Evolutionary conservation across 2,329 filamentous ascomycete species (phyloP).

Genomic region (Mycosphaerella sp.): DNA sequence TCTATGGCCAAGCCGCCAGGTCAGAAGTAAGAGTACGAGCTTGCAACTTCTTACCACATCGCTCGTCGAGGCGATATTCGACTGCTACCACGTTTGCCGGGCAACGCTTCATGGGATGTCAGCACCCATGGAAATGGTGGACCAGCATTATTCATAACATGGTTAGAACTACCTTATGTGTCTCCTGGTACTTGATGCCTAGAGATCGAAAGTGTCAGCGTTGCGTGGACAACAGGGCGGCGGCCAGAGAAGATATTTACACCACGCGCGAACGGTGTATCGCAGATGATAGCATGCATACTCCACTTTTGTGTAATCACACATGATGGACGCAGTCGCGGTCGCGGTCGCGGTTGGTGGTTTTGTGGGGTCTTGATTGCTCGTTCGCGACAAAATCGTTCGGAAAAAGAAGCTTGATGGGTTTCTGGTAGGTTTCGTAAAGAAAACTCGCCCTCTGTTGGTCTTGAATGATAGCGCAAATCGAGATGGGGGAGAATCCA

Average conservation of each 20-base stretch:
- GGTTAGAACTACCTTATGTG: slow-evolving; percentile 41
- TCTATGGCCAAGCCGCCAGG: too few species aligned
- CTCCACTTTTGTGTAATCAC: slow-evolving; percentile 55
- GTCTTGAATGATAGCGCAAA: too few species aligned
- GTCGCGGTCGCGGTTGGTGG: too few species aligned
- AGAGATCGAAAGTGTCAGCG: slow-evolving; percentile 1
- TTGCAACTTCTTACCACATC: slow-evolving; percentile 40
- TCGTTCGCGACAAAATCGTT: too few species aligned
- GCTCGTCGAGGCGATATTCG: slow-evolving; percentile 46
- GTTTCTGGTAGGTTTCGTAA: too few species aligned
- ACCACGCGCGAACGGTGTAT: slow-evolving; percentile 53
- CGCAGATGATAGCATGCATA: slow-evolving; percentile 52
- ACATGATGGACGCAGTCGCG: slow-evolving; percentile 43
- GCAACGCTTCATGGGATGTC: slow-evolving; percentile 36
- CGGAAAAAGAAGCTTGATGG: too few species aligned
- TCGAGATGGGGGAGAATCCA: background rate
- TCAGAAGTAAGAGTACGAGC: too few species aligned
- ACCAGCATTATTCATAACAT: too few species aligned
- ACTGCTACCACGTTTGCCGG: slow-evolving; percentile 50
- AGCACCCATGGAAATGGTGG: too few species aligned
- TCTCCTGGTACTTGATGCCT: slow-evolving; percentile 46
- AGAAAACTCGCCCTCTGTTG: too few species aligned
- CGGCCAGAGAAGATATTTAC: slow-evolving; percentile 29
- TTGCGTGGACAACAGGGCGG: background rate
- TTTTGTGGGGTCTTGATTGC: too few species aligned